Evolutionary conservation across 2,329 filamentous ascomycete genomes (phyloP), one percentile per base, ranked within the genome.

Genomic region (Lojkania enalia): DNA sequence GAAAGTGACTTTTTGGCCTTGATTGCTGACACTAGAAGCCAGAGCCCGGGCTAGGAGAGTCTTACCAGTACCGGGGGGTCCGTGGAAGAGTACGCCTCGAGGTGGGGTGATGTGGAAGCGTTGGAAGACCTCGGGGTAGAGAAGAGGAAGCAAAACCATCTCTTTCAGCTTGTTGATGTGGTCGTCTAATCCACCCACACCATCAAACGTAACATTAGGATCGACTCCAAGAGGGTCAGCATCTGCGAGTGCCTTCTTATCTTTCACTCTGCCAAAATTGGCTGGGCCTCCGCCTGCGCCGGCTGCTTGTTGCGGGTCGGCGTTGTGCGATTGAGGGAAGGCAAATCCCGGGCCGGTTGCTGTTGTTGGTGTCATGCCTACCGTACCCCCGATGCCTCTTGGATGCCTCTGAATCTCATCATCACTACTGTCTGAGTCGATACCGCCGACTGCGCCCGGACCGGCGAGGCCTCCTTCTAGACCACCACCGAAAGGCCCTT

Each of bases 81-180:
- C 94, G 66, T 99, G 94, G 71, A 99, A 99, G 48, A 99, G 73
- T 2, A 99, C 95, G 68, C 94, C 94, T 41, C 95, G 84, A 11
- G 94, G 94, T 9, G 94, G 94, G 1, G 91, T 96, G 48, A 97
- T 90, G 55, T 95, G 86, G 69, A 97, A 95, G 51, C 85, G 85
- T 52, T 86, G 79, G 69, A 97, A 99, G 31, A 97, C 84, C 69
- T 99, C 94, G 0, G 94, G 94, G 63, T 99, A 99, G 4, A 97
- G 80, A 15, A 99, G 75, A 2, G 94, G 94, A 49, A 99, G 79
- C 55, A 92, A 88, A 14, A 99, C 92, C 94, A 99, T 99, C 73
- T 99, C 94, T 71, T 99, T 97, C 51, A 99, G 78, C 69, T 96
- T 90, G 65, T 96, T 90, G 64, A 99, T 96, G 65, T 97, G 92